Conservation (phyloP, 2,329 filamentous ascomycete genomes). For the Clonostachys rosea region DNA sequence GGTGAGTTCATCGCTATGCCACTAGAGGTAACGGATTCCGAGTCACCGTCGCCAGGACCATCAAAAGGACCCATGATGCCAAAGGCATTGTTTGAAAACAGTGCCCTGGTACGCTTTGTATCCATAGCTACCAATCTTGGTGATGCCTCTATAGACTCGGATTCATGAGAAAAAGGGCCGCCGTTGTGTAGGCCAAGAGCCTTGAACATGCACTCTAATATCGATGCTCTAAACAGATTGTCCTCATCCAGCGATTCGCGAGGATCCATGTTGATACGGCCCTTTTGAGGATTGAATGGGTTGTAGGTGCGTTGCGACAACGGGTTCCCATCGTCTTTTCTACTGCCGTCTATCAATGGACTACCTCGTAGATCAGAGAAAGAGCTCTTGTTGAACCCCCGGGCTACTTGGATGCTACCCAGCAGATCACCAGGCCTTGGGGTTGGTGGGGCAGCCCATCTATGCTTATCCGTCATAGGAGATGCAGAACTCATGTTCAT, state of each 20-base stretch:
- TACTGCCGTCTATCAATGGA: conserved; percentile 10
- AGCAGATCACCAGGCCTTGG: conserved; percentile 68
- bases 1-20: conserved; percentile 56
- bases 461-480: background rate
- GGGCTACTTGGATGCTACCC: conserved; percentile 69
- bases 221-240: conserved; percentile 79
- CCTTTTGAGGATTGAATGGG: conserved; percentile 49
- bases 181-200: conserved; percentile 76
- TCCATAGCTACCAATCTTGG: conserved; percentile 83
- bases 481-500: conserved; percentile 34
- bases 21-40: conserved; percentile 76
- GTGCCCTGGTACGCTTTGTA: conserved; percentile 70
- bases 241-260: conserved; percentile 87
- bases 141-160: conserved; percentile 77
- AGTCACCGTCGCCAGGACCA: conserved; percentile 69
- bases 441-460: background rate
- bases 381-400: conserved; percentile 45
- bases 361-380: conserved; percentile 8
- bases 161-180: conserved; percentile 59
- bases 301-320: conserved; percentile 47
- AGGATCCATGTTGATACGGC: conserved; percentile 53
- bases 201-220: conserved; percentile 94
- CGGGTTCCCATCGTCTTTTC: conserved; percentile 32
- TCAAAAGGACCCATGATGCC: conserved; percentile 87
- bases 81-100: conserved; percentile 72